Evolutionary conservation across 495 filamentous ascomycete species (phyloP).

Genomic region (Neurospora africana): DNA sequence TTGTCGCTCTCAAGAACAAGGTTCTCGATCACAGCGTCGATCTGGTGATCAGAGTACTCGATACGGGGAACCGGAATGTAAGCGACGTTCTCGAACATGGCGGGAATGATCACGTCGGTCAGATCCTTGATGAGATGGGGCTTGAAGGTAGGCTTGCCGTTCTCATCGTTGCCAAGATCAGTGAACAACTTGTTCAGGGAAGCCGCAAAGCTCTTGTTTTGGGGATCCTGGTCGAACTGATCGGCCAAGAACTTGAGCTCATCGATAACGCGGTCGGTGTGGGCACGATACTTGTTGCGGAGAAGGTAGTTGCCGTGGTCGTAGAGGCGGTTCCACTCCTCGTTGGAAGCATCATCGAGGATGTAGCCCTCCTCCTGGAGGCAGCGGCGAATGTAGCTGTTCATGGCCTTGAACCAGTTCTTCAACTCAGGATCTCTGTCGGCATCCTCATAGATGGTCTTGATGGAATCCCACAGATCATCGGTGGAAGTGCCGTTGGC

Average conservation of each 20-base stretch:
- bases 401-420: conserved; percentile 74
- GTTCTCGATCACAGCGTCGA: conserved; percentile 89
- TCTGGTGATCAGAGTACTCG: conserved; percentile 75
- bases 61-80: conserved; percentile 93
- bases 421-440: conserved; percentile 81
- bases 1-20: conserved; percentile 93
- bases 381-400: conserved; percentile 71
- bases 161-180: conserved; percentile 68
- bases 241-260: conserved; percentile 82
- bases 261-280: conserved; percentile 79
- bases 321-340: conserved; percentile 74
- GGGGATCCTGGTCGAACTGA: conserved; percentile 80
- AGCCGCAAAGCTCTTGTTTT: conserved; percentile 68
- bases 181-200: conserved; percentile 77
- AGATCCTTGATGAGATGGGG: conserved; percentile 83
- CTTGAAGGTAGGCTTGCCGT: conserved; percentile 83
- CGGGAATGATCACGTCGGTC: conserved; percentile 75
- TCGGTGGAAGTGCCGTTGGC: conserved; percentile 87
- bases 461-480: conserved; percentile 76
- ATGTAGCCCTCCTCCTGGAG: conserved; percentile 85
- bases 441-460: conserved; percentile 81
- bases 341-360: conserved; percentile 69
- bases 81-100: conserved; percentile 71
- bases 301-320: conserved; percentile 83
- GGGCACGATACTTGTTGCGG: conserved; percentile 74